Evolutionary conservation across 345 rosid genomes (phyloP).

Genomic region (Conringia planisiliqua): DNA sequence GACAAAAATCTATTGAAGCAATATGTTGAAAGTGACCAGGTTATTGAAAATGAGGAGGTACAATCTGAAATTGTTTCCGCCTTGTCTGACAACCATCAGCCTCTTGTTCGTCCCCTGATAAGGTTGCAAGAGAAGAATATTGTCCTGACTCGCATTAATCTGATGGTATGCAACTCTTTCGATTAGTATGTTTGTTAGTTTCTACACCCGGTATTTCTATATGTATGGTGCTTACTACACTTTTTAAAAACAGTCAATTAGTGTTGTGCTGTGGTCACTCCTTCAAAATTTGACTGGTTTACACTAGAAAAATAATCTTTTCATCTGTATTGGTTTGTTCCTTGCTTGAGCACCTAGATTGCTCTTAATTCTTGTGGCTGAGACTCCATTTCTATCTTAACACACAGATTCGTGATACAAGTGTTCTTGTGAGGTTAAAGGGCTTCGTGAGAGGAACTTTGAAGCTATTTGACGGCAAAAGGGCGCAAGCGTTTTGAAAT

Average conservation of each 20-base stretch:
- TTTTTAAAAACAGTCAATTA: background rate
- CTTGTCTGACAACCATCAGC: slow-evolving; percentile 68
- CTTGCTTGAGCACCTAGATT: slow-evolving; percentile 3
- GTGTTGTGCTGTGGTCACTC: background rate
- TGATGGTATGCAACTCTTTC: slow-evolving; percentile 53
- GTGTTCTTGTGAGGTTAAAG: slow-evolving; percentile 98
- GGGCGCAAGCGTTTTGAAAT: slow-evolving; percentile 99
- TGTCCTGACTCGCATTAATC: slow-evolving; percentile 95
- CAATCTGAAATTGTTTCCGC: slow-evolving; percentile 81
- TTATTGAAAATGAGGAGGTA: slow-evolving; percentile 87
- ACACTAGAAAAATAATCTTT: background rate
- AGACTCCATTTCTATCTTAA: background rate
- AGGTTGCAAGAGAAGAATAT: slow-evolving; percentile 85
- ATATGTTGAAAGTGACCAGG: slow-evolving; percentile 86
- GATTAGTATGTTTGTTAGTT: background rate
- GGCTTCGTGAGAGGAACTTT: slow-evolving; percentile 97
- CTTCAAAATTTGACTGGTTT: background rate
- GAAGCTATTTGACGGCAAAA: slow-evolving; percentile 88
- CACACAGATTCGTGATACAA: slow-evolving; percentile 88
- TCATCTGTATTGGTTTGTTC: background rate
- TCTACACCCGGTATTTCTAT: background rate
- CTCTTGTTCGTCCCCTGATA: slow-evolving; percentile 81
- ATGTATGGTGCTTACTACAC: background rate
- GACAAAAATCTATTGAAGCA: slow-evolving; percentile 90
- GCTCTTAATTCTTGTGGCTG: background rate